Evolutionary conservation across 1,284 basidiomycete genomes (phyloP), one percentile per base, ranked within the genome.

Genomic region (Ganoderma meredithae): DNA sequence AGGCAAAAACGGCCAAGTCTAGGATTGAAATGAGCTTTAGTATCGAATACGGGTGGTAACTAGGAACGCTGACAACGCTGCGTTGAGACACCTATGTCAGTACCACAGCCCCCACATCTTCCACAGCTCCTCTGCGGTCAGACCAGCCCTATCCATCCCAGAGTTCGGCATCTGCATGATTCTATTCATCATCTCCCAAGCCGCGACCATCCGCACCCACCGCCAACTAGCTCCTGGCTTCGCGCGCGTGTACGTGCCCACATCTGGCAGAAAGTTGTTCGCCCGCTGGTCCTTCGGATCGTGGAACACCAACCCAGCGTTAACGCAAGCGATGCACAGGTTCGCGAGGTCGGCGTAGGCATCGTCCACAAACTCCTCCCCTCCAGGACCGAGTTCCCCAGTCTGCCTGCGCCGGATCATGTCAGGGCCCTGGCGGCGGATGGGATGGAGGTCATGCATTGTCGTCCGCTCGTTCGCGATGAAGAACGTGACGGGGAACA

Each of bases 381-480:
- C 15, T 15, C 27, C 52, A 19, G 27, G 27, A 15, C 31, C 52
- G 2, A 31, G 27, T 0, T 31, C 15, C 31, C 17, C 13, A 15
- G 27, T 12, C 10, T 55, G 13, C 27, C 19, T n/a, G 19, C 22
- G 22, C 47, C 19, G 22, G 47, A 49, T 10, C 8, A 49, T 25
- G 10, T 49, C 47, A 10, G 47, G 47, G 22, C 33, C 52, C 52
- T 33, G 52, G 27, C 52, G 52, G 27, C 52, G 52, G 13, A 55
- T 55, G 27, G 52, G 52, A 8, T 33, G 31, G 27, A 55, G 52
- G 27, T 55, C 52, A 13, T 55, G 52, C 52, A 55, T 55, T 27
- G 52, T 55, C 52, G 52, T 55, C 27, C 52, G 25, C 52, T 55
- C 52, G 52, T 55, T 55, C 13, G 31, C 52, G 52, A 55, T 33